Base-by-base conservation (phyloP, 768 basidiomycete species). In the Boletales sp. region DNA sequence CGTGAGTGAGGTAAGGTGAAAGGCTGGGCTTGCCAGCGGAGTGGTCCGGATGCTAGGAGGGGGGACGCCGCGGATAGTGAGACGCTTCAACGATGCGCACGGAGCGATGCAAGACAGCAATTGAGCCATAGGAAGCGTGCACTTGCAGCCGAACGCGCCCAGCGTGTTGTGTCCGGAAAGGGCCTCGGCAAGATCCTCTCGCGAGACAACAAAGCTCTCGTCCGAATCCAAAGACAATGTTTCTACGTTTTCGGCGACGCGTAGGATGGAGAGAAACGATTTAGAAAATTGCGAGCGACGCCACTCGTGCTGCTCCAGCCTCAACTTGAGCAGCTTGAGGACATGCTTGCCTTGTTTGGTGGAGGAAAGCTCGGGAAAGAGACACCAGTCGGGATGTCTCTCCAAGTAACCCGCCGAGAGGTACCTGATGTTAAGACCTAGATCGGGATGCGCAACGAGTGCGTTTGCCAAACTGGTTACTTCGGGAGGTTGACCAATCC, bases 1-100 rank as follows among this genome's bases (percentile, higher is more conserved):
- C 7, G 8, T 17, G 31, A 57, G 17, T 21, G 36, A n/a, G 2
- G 51, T 47, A 28, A 53, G 46, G 25, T 34, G 19, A 28, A 50
- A 51, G 18, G 55, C 10, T 2, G 19, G 44, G 4, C 36, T 8
- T 10, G 14, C 32, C 8, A 33, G 34, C 28, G 33, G 39, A 19
- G 41, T 13, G 21, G 30, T 2, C 12, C 17, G 39, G 8, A 12
- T 17, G 3, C n/a, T 18, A 19, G 45, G n/a, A 28, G 46, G 32
- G 28, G 31, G 25, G 21, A 46, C 28, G 14, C 14, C 4, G 3
- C 30, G 9, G 46, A 58, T 21, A 30, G 11, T 34, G 34, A 54
- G 49, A 6, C 7, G 9, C 28, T 55, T 54, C 37, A 58, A 38
- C 2, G 48, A 58, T 25, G 47, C 36, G 34, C 53, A 58, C 19